Evolutionary conservation across 805 yeast genomes (phyloP), one percentile per base, ranked within the genome.

Genomic region (Candida chauliodis): DNA sequence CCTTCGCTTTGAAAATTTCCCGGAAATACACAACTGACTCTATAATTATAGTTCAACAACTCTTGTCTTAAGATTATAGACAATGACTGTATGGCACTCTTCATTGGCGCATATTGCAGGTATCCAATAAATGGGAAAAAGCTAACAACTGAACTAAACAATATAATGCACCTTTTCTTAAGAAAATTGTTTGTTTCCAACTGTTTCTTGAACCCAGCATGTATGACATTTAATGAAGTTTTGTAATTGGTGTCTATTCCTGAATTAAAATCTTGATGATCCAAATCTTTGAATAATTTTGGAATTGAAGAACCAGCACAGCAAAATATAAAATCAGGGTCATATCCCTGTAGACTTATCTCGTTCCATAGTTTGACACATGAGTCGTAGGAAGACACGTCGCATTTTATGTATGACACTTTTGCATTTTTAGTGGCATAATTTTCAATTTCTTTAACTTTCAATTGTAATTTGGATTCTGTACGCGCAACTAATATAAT

Each of bases 1-100:
- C 99, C 99, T 58, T 90, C 98, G 46, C 95, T 81, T 34, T 71
- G 76, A 59, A 91, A 89, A 55, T 88, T 89, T 0, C 99, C 99
- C 0, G 98, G 95, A 51, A 78, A 81, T 0, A 88, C 78, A 43
- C 87, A 79, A 4, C 83, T 75, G 0, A 93, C 84, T 19, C 82
- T 63, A 45, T 82, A 79, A 43, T 81, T 74, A 51, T 78, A 81
- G 5, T 84, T 81, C 1, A 70, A 52, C 30, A 84, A 69, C 56
- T 93, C 99, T 49, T 90, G 96, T 45, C 96, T 78, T 38, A 93
- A 61, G 5, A 84, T 68, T 34, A 84, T 84, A 0, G 89, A 81
- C 10, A 93, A 63, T 0, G 95, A 67, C 51, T 85, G 73, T 11
- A 91, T 57, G 0, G 96, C 95, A 0, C 87, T 82, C 56, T 93